Evolutionary conservation across 2,329 filamentous ascomycete genomes (phyloP).

Genomic region (Trichoderma semiorbis): DNA sequence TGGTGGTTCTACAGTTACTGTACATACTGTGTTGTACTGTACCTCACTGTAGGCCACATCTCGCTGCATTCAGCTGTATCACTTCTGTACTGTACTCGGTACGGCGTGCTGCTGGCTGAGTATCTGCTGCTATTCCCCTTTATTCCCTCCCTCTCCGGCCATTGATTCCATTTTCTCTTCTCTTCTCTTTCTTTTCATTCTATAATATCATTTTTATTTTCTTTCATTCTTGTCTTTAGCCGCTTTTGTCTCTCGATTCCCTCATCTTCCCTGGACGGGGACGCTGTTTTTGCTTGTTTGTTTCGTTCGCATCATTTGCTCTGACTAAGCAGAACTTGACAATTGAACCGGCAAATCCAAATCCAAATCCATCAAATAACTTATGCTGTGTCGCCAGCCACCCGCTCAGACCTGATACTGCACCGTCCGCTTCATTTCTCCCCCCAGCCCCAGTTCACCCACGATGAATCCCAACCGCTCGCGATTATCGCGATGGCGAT

Average conservation of each 20-base stretch:
- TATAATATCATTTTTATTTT: not conserved
- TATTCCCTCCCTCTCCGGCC: not conserved
- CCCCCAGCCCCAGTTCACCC: not conserved
- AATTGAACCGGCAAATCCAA: not conserved
- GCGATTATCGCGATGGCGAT: not conserved
- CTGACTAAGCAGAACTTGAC: not conserved
- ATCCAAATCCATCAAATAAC: not conserved
- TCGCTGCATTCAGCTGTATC: too few relatives aligned
- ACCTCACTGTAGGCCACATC: too few relatives aligned
- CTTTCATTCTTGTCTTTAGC: not conserved
- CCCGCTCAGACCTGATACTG: constrained; percentile 9
- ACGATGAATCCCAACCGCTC: constrained; percentile 1
- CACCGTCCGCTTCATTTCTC: not conserved
- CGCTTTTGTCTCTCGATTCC: not conserved
- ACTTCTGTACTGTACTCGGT: not conserved
- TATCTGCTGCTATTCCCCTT: not conserved
- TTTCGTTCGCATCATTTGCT: not conserved
- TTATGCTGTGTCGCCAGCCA: not conserved
- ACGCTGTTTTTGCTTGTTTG: not conserved
- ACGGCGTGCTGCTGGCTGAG: not conserved
- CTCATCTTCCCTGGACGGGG: not conserved
- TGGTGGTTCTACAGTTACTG: too few relatives aligned
- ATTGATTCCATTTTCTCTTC: not conserved
- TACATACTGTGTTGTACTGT: too few relatives aligned
- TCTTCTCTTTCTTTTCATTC: not conserved